phyloP scores from a whole-genome alignment of 108 stramenopile genomes.

The Nitzschia putrida region DNA sequence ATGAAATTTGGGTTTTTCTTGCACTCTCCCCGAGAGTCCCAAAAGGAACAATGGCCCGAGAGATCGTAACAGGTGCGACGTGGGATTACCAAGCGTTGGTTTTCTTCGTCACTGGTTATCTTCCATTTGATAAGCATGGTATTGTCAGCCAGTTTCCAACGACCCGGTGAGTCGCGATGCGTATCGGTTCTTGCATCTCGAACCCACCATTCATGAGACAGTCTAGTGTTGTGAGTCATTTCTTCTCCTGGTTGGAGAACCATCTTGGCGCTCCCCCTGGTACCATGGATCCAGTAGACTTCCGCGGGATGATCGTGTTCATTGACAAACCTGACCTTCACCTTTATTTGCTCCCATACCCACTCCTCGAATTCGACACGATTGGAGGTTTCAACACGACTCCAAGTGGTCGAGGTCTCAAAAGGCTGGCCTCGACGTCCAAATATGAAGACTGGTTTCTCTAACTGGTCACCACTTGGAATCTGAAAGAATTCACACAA shows the following conservation, averaged over 20 bases:
- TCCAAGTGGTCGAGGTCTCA: constrained; percentile 13
- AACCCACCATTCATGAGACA: constrained; percentile 63
- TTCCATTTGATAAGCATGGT: constrained; percentile 39
- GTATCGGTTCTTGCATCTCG: constrained; percentile 57
- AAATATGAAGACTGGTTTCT: constrained; percentile 52
- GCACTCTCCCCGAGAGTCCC: constrained; percentile 49
- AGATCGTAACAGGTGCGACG: constrained; percentile 48
- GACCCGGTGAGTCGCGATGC: constrained; percentile 44
- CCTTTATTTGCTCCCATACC: constrained; percentile 56
- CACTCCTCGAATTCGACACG: constrained; percentile 48
- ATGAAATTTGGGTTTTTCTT: constrained; percentile 56
- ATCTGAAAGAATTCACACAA: constrained; percentile 52
- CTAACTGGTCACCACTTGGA: constrained; percentile 39
- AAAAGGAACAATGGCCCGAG: constrained; percentile 59
- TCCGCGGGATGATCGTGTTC: constrained; percentile 60
- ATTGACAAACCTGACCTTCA: constrained; percentile 52
- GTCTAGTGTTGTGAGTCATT: constrained; percentile 21
- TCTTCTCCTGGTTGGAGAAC: constrained; percentile 35
- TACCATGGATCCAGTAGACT: constrained; percentile 60
- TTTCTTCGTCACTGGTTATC: constrained; percentile 35
- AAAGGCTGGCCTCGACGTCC: constrained; percentile 49
- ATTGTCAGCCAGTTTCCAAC: constrained; percentile 41
- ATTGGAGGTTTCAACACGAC: constrained; percentile 26
- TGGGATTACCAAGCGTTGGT: constrained; percentile 38
- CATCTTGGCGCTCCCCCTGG: constrained; percentile 26